These are phyloP conservation scores for Cadophora gregata DNA, from an alignment of 2,329 filamentous ascomycete genomes.

Conservation along the genomic window DNA sequence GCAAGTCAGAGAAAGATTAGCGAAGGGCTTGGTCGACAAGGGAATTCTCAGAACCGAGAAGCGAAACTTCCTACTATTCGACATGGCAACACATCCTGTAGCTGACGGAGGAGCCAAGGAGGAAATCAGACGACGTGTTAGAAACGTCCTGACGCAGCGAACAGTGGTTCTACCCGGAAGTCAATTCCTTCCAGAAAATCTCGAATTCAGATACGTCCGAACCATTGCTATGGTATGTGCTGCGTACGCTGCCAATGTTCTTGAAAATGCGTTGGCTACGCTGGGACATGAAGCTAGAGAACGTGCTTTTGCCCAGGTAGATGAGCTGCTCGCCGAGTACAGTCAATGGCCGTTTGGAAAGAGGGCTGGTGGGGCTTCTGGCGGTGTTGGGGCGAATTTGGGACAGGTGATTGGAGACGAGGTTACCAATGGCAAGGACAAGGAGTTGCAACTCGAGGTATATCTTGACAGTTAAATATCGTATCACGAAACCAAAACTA, in stretches of 20 bases:
- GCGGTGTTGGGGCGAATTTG: conserved; percentile 91
- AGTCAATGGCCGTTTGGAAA: conserved; percentile 96
- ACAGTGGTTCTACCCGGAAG: conserved; percentile 88
- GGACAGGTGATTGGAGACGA: conserved; percentile 88
- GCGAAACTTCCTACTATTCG: conserved; percentile 98
- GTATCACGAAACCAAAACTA: conserved; percentile 6
- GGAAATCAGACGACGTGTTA: conserved; percentile 90
- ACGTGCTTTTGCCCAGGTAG: conserved; percentile 93
- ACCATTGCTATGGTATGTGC: conserved; percentile 97
- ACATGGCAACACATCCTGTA: conserved; percentile 99
- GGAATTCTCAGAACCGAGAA: conserved; percentile 98
- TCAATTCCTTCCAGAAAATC: conserved; percentile 90
- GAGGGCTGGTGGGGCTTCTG: conserved; percentile 71
- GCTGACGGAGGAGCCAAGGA: conserved; percentile 97
- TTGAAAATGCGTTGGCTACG: conserved; percentile 95
- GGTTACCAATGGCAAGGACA: conserved; percentile 84
- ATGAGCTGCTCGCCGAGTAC: conserved; percentile 94
- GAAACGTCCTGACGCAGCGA: conserved; percentile 89
- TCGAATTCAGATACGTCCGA: conserved; percentile 91
- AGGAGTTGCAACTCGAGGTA: conserved; percentile 95
- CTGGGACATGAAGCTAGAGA: conserved; percentile 94
- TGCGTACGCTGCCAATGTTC: conserved; percentile 95
- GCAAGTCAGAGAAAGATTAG: conserved; percentile 95
- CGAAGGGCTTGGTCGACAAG: conserved; percentile 98
- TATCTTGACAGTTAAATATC: conserved; percentile 48